phyloP scores from a whole-genome alignment of 495 filamentous ascomycete genomes.

The Penicillium tannophilum region DNA sequence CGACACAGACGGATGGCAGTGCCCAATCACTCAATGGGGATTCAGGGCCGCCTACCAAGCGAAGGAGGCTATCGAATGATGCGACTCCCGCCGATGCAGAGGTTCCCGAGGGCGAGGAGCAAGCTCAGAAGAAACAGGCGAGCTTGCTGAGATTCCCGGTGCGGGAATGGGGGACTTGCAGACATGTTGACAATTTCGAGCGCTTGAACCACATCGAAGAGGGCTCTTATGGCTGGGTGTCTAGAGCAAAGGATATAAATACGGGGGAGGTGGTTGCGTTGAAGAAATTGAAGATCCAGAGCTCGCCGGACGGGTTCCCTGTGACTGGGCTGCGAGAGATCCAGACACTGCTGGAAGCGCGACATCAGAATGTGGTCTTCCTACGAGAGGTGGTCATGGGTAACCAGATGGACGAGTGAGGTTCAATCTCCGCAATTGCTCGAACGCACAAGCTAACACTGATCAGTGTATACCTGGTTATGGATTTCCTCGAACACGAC shows the following conservation, averaged over 20 bases:
- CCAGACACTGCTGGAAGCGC: conserved; percentile 62
- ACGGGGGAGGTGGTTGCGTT: conserved; percentile 89
- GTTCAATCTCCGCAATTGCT: not conserved
- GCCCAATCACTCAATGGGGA: conserved; percentile 27
- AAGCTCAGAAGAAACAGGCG: conserved; percentile 29
- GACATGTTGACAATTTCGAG: conserved; percentile 88
- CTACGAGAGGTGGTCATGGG: conserved; percentile 87
- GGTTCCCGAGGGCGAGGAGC: conserved; percentile 27
- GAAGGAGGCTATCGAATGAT: conserved; percentile 51
- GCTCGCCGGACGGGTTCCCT: conserved; percentile 80
- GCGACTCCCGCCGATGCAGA: conserved; percentile 31
- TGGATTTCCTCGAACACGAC: conserved; percentile 98
- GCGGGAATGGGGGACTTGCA: conserved; percentile 69
- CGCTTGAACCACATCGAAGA: conserved; percentile 96
- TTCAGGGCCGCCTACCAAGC: conserved; percentile 41
- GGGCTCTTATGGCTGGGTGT: conserved; percentile 93
- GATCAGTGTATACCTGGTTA: conserved; percentile 84
- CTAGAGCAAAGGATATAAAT: conserved; percentile 73
- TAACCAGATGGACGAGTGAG: conserved; percentile 74
- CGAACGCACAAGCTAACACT: conserved; percentile 11
- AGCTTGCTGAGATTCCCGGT: conserved; percentile 71
- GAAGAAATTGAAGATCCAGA: conserved; percentile 93
- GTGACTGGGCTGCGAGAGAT: conserved; percentile 94
- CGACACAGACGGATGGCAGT: conserved; percentile 20
- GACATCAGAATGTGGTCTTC: conserved; percentile 76